A percentile compares a stretch with the other conserved stretches of the same genome.
Evolutionary conservation across 2,329 filamentous ascomycete species (phyloP).

Genomic region (Alternaria postmessia): DNA sequence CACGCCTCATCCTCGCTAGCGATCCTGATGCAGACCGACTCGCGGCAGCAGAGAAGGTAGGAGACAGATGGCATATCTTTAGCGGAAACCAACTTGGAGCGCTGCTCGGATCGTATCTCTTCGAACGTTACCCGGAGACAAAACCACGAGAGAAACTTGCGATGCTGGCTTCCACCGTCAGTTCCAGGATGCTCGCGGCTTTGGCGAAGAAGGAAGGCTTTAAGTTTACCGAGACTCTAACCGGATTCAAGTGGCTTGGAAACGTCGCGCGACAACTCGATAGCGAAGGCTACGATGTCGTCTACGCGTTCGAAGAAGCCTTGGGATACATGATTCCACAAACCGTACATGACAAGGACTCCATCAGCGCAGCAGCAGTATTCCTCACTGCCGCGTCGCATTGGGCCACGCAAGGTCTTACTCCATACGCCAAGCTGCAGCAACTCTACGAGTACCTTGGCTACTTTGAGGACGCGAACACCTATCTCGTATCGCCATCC

Average conservation of each 20-base stretch:
- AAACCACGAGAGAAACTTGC: constrained; percentile 55
- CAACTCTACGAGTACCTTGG: constrained; percentile 66
- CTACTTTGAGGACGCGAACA: constrained; percentile 70
- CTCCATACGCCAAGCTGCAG: constrained; percentile 65
- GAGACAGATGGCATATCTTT: constrained; percentile 65
- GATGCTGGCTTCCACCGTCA: constrained; percentile 70
- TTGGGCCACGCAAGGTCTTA: constrained; percentile 63
- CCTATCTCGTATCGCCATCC: constrained; percentile 68
- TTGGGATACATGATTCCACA: constrained; percentile 72
- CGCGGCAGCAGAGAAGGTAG: constrained; percentile 66
- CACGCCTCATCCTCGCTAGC: constrained; percentile 66
- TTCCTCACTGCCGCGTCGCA: constrained; percentile 64
- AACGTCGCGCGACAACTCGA: constrained; percentile 65
- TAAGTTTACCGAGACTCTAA: constrained; percentile 67
- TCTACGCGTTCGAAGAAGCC: constrained; percentile 71
- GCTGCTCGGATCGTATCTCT: constrained; percentile 65
- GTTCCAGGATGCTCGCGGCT: constrained; percentile 67
- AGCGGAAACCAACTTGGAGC: constrained; percentile 72
- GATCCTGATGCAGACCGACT: constrained; percentile 73
- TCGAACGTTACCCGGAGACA: constrained; percentile 56
- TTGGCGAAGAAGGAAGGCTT: constrained; percentile 65
- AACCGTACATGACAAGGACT: constrained; percentile 71
- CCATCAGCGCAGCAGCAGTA: constrained; percentile 66
- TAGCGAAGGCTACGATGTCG: constrained; percentile 58
- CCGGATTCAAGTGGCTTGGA: constrained; percentile 74